Base-by-base conservation (phyloP, 2,329 filamentous ascomycete genomes). In the Penicillium sp. region DNA sequence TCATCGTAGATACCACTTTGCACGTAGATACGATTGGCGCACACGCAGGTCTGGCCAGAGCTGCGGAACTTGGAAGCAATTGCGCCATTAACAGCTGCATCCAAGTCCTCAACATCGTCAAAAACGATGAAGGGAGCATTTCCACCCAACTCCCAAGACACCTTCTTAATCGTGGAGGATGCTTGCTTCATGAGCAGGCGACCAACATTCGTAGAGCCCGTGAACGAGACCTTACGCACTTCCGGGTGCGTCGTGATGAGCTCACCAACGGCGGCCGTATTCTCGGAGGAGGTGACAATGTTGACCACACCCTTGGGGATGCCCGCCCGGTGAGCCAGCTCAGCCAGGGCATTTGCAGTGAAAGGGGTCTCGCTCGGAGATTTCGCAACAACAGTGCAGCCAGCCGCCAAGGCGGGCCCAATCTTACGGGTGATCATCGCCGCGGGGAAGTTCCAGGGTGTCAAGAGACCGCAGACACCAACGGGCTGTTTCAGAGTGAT, bases 111-210 rank as follows among this genome's bases (percentile, higher is more conserved):
- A 12, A 68, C 67, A 63, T 97, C 91, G 63, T 97, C 90, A 64
- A 97, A 97, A 32, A 97, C 89, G 57, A 97, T 96, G 66, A 96
- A 95, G 1, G 91, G 91, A 0, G 91, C 88, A 67, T 97, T 97
- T 41, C 91, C 93, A 46, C 91, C 91, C 1, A 97, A 84, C 67
- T 97, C 91, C 67, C 95, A 86, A 0, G 88, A 93, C 1, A 88
- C 75, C 65, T 88, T 88, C 79, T 97, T 97, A 27, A 89, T 73
- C 0, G 90, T 95, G 36, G 81, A 79, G 0, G 90, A 82, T 9
- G 86, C 85, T 70, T 96, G 90, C 74, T 87, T 86, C 90, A 96
- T 95, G 46, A 98, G 81, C 72, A 96, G 71, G 57, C 78, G 82
- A 25, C 81, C 81, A 4, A 84, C 81, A 39, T 75, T 75, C 1